Conservation (phyloP, 148 eudicot genomes). For the Agrostemma githago region DNA sequence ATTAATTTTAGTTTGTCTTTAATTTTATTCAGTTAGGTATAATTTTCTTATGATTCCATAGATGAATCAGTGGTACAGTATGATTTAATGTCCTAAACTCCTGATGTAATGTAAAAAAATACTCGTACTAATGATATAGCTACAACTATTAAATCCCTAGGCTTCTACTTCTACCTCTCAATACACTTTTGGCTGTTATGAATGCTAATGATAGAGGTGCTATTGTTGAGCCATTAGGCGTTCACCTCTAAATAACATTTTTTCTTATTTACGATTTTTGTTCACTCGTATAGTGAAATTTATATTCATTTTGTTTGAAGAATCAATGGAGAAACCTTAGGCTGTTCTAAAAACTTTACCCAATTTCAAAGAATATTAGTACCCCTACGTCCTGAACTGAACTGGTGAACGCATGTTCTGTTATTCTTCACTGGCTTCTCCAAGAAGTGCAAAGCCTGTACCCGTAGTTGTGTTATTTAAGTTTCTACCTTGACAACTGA, state of each 20-base stretch:
- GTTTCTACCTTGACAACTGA: constrained; percentile 46
- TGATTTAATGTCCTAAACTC: no score
- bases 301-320: not conserved
- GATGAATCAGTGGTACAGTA: no score
- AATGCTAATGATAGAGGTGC: not conserved
- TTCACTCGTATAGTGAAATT: not conserved
- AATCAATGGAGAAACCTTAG: not conserved
- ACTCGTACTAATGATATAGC: no score
- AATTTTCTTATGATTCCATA: not conserved
- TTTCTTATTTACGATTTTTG: not conserved
- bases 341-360: not conserved
- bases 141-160: no score
- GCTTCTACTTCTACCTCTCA: not conserved
- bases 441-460: constrained; percentile 1
- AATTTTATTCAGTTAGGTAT: not conserved
- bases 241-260: no score
- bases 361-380: constrained; percentile 1
- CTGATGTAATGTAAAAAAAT: no score
- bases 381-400: no score
- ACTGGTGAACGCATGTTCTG: not conserved
- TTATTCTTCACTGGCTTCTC: not conserved
- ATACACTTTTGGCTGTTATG: not conserved
- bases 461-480: not conserved
- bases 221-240: no score
- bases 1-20: no score